phyloP scores from a whole-genome alignment of 202 grass and related monocot species.

The Dendrocalamus latiflorus region DNA sequence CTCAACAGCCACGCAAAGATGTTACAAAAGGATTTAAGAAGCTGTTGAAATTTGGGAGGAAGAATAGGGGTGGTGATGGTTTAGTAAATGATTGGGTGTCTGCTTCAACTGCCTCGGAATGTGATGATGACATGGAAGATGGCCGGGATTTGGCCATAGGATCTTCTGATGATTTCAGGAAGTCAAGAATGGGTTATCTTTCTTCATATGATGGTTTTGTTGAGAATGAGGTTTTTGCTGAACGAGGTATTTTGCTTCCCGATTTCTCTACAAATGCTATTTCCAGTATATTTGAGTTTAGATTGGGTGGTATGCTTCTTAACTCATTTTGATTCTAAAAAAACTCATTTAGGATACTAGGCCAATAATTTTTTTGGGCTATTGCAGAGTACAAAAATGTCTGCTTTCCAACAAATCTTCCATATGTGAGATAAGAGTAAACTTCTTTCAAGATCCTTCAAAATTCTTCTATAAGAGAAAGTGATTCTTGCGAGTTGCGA shows the following conservation, averaged over 20 bases:
- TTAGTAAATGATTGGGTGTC: constrained; percentile 89
- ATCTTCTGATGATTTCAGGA: constrained; percentile 74
- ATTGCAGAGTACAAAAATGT: not conserved
- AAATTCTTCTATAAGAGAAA: not conserved
- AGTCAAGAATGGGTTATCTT: constrained; percentile 81
- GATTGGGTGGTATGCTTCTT: constrained; percentile 6
- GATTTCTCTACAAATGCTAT: not conserved
- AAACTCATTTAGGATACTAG: not conserved
- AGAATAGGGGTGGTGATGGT: constrained; percentile 63
- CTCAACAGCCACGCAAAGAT: constrained; percentile 75
- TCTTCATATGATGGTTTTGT: constrained; percentile 71
- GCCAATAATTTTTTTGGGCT: not conserved
- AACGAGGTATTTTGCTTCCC: constrained; percentile 62
- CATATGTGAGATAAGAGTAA: not conserved
- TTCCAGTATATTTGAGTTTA: constrained; percentile 15
- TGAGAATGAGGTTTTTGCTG: constrained; percentile 67
- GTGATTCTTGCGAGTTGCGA: not conserved
- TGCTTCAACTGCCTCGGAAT: constrained; percentile 94
- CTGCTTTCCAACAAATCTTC: not conserved
- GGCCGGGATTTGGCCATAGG: constrained; percentile 55
- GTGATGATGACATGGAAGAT: constrained; percentile 87
- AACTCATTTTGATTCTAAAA: too few relatives aligned
- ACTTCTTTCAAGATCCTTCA: too few relatives aligned
- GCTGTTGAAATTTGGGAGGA: constrained; percentile 97
- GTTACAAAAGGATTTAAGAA: constrained; percentile 94